Evolutionary conservation across 2,329 filamentous ascomycete species (phyloP), one percentile per base, ranked within the genome.

Genomic region (Arthrobotrys megalospora): DNA sequence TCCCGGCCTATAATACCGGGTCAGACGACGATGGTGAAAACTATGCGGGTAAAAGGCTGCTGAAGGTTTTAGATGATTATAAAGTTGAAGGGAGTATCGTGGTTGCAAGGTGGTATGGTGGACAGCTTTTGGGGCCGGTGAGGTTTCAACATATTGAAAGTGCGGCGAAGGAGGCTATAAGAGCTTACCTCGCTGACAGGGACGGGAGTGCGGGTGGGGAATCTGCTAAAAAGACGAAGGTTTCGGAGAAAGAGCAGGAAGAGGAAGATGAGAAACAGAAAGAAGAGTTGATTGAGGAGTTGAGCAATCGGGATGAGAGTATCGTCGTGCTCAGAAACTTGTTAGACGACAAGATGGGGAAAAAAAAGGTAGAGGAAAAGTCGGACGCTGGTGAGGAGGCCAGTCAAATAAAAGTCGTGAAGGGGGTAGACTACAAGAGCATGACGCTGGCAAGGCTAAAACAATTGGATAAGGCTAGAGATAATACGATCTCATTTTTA

Each of bases 41-140:
- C 65, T 86, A 87, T 82, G 87, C 85, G 0, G 88, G 87, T 3
- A 85, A 84, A 71, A 84, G 84, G 24, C 83, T 89, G 2, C 83
- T 86, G 80, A 84, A 85, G 69, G 84, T 88, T 21, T 84, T 89
- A 11, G 83, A 84, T 24, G 84, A 85, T 10, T 83, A 85, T 79
- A 82, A 85, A 16, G 85, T 85, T 12, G 82, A 83, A 50, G 88
- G 88, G 21, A 82, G 83, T 1, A 84, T 88, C 21, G 86, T 88
- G 4, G 88, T 89, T 7, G 88, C 87, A 43, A 81, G 88, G 14
- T 89, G 87, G 87, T 89, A 87, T 80, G 87, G 88, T 1, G 88
- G 88, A 0, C 83, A 86, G 2, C 85, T 88, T 80, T 84, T 89
- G 8, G 88, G 88, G 0, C 75, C 75, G 0, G 85, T 87, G 14